These are phyloP conservation scores for Umbilicaria muhlenbergii DNA, from an alignment of 495 filamentous ascomycete species.

Conservation along the genomic window DNA sequence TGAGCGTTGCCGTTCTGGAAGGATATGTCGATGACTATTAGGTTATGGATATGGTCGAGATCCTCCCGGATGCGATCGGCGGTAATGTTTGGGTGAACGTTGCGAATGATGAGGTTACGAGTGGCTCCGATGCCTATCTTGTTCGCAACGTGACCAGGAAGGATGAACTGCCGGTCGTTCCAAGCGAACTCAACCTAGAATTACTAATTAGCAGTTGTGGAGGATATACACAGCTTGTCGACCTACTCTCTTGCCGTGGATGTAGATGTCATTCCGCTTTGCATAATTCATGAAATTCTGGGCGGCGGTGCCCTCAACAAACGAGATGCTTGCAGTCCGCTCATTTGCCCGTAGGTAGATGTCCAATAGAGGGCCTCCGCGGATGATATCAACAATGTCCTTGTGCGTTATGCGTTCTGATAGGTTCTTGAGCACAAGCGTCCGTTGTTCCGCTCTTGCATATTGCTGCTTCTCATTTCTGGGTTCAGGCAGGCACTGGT, in stretches of 20 bases:
- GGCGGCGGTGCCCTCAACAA: conserved; percentile 47
- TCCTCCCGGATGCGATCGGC: conserved; percentile 53
- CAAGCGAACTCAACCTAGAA: conserved; percentile 52
- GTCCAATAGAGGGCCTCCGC: conserved; percentile 56
- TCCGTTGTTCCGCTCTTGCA: conserved; percentile 35
- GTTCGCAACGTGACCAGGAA: conserved; percentile 47
- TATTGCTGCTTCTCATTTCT: conserved; percentile 17
- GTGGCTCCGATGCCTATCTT: conserved; percentile 60
- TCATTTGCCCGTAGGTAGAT: conserved; percentile 49
- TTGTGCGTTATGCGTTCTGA: conserved; percentile 46
- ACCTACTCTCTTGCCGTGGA: conserved; percentile 54
- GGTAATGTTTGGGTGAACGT: conserved; percentile 40
- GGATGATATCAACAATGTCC: conserved; percentile 49
- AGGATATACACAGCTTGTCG: neutral
- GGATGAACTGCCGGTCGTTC: conserved; percentile 57
- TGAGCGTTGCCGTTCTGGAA: conserved; percentile 41
- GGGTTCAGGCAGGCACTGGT: conserved; percentile 9
- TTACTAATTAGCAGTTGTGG: conserved; percentile 11
- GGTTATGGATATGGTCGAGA: conserved; percentile 69
- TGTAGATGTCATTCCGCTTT: conserved; percentile 50
- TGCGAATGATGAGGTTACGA: conserved; percentile 56
- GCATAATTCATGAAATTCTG: conserved; percentile 47
- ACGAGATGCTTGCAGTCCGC: conserved; percentile 50
- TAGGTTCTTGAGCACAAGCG: conserved; percentile 46
- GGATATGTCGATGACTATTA: conserved; percentile 51